phyloP scores from a whole-genome alignment of 495 filamentous ascomycete species.

The Xylaria acuta region DNA sequence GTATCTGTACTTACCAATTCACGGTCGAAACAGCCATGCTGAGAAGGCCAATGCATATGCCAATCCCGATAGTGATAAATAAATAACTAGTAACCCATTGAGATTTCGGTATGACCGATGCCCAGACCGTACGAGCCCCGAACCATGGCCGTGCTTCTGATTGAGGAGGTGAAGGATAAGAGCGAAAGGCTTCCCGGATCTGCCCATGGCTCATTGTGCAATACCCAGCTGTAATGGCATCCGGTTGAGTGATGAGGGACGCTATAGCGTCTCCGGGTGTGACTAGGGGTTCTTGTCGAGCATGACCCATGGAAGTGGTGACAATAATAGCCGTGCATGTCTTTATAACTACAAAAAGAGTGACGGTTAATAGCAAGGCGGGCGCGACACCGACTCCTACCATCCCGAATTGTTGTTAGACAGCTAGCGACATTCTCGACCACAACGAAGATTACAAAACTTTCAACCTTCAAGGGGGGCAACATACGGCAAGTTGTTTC shows the following conservation, averaged over 20 bases:
- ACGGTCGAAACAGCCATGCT: neutral
- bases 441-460: neutral
- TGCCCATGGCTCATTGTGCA: conserved; percentile 37
- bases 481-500: conserved; percentile 27
- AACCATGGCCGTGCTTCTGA: conserved; percentile 28
- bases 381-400: neutral
- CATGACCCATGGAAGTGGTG: neutral
- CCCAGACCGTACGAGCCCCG: neutral
- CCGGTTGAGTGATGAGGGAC: conserved; percentile 53
- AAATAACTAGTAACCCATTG: conserved; percentile 35
- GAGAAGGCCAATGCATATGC: conserved; percentile 18
- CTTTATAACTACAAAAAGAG: neutral
- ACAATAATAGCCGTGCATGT: neutral
- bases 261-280: conserved; percentile 61
- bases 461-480: neutral
- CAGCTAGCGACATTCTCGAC: neutral
- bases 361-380: neutral
- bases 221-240: conserved; percentile 44
- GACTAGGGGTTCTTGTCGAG: conserved; percentile 41
- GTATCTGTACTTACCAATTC: conserved; percentile 17
- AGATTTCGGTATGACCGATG: conserved; percentile 20
- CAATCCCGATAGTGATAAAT: conserved; percentile 27
- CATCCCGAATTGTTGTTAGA: neutral
- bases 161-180: conserved; percentile 6
- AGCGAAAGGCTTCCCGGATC: conserved; percentile 29